Conservation (phyloP, 2,329 filamentous ascomycete genomes). For the Trichoderma polysporum region DNA sequence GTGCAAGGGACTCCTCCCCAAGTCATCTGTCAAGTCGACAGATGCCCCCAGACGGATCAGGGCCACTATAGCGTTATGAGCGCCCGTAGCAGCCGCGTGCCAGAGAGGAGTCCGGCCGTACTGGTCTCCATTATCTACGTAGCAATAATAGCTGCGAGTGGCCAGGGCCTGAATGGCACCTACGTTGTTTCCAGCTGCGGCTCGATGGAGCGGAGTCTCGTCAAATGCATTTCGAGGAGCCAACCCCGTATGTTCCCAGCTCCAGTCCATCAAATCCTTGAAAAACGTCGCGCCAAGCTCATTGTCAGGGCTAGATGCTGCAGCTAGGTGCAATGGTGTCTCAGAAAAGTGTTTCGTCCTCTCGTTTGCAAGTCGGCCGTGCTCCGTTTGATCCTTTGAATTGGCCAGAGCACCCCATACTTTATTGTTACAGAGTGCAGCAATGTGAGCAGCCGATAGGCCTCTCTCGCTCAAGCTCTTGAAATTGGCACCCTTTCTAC, state of each 20-base stretch:
- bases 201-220: constrained; percentile 18
- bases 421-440: constrained; percentile 12
- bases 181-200: not conserved
- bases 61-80: not conserved
- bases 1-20: constrained; percentile 15
- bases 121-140: not conserved
- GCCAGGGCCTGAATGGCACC: not conserved
- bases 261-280: not conserved
- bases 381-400: not conserved
- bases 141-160: not conserved
- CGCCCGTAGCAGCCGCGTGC: constrained; percentile 15
- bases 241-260: not conserved
- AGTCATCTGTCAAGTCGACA: constrained; percentile 6
- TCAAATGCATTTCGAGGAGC: constrained; percentile 4
- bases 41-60: not conserved
- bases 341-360: not conserved
- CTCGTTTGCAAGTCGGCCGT: not conserved
- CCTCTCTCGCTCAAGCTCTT: not conserved
- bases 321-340: constrained; percentile 9
- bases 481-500: not conserved
- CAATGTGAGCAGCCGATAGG: not conserved
- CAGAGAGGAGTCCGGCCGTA: constrained; percentile 12
- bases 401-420: not conserved
- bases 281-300: not conserved
- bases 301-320: not conserved